phyloP scores from a whole-genome alignment of 495 filamentous ascomycete species.

The Aspergillus ellipticus region DNA sequence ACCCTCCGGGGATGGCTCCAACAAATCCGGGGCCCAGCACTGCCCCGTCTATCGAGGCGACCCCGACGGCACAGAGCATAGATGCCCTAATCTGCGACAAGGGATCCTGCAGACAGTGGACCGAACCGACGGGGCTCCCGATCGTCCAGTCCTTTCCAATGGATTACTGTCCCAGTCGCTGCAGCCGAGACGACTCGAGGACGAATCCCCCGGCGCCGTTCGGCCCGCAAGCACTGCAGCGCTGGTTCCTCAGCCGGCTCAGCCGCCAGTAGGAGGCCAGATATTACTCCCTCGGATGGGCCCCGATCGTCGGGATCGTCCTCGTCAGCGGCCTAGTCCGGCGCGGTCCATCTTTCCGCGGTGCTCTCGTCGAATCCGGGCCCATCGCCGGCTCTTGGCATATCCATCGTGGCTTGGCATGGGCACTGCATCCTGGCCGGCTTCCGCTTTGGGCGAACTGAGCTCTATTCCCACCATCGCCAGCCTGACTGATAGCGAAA shows the following conservation, averaged over 20 bases:
- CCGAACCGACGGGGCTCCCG: not conserved
- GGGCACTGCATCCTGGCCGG: not conserved
- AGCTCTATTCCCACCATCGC: not conserved
- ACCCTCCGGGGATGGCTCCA: too few relatives aligned
- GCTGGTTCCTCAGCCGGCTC: not conserved
- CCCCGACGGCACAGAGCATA: too few relatives aligned
- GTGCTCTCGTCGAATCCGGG: not conserved
- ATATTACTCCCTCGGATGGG: not conserved
- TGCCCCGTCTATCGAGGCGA: too few relatives aligned
- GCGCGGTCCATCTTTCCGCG: not conserved
- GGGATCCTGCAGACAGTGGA: not conserved
- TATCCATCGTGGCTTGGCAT: not conserved
- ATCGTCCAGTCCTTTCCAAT: not conserved
- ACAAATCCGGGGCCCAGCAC: too few relatives aligned
- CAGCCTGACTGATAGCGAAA: not conserved
- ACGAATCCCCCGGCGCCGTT: not conserved
- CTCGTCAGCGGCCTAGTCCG: not conserved
- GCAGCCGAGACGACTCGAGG: too few relatives aligned
- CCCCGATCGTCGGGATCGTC: not conserved
- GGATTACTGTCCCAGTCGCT: not conserved
- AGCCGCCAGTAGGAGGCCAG: not conserved
- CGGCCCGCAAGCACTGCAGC: not conserved
- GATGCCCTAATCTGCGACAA: too few relatives aligned
- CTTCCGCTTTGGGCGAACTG: not conserved
- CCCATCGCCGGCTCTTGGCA: not conserved